These are phyloP conservation scores for Salvia rosmarinus DNA, from an alignment of 257 asterid species.

Conservation along the genomic window DNA sequence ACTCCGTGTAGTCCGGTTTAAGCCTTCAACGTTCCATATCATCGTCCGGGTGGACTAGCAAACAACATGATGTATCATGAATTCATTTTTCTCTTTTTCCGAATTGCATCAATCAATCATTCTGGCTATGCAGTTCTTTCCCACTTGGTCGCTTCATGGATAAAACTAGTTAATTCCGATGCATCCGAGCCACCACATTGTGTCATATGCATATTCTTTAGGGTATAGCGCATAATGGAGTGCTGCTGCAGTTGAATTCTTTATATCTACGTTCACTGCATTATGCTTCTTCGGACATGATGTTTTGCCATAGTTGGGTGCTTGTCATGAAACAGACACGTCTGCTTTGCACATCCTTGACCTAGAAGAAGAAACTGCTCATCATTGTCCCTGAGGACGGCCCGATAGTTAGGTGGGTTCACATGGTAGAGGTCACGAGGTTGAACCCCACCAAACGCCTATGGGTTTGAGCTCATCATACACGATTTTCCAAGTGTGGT, in stretches of 20 bases:
- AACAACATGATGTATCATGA: constrained; percentile 39
- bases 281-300: constrained; percentile 20
- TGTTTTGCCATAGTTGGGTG: constrained; percentile 31
- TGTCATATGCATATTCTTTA: constrained; percentile 1
- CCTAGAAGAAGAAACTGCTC: background rate
- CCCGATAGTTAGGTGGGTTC: too few relatives aligned
- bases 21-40: constrained; percentile 22
- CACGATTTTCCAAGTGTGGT: too few relatives aligned
- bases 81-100: constrained; percentile 23
- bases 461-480: too few relatives aligned
- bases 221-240: constrained; percentile 25
- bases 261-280: background rate
- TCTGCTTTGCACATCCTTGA: constrained; percentile 15
- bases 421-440: too few relatives aligned
- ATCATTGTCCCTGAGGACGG: too few relatives aligned
- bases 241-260: constrained; percentile 19
- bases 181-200: constrained; percentile 2
- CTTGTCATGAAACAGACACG: constrained; percentile 24
- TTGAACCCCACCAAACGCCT: too few relatives aligned
- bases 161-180: background rate
- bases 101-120: constrained; percentile 32
- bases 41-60: constrained; percentile 26
- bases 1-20: constrained; percentile 31
- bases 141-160: background rate
- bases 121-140: constrained; percentile 13